Conservation (phyloP, 331 rosid species). For the Stylosanthes scabra region DNA sequence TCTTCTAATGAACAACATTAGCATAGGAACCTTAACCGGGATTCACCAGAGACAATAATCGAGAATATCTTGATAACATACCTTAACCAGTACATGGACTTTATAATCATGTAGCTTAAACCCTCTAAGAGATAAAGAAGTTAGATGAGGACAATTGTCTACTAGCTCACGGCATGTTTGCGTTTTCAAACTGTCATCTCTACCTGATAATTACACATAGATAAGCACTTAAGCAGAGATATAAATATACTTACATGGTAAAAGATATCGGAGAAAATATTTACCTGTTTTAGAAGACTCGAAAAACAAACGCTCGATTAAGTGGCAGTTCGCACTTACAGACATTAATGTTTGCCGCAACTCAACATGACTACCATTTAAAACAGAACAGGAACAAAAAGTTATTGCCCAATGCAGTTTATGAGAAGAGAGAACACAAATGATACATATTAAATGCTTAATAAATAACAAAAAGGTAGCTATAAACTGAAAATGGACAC, state of each 20-base stretch:
- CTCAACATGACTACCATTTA: slow-evolving; percentile 74
- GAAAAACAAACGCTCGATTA: slow-evolving; percentile 83
- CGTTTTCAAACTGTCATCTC: slow-evolving; percentile 92
- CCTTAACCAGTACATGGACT: slow-evolving; percentile 82
- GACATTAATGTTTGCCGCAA: slow-evolving; percentile 84
- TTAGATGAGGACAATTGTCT: slow-evolving; percentile 67
- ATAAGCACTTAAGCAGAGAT: slow-evolving; percentile 50
- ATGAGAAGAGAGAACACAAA: background rate
- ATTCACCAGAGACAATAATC: slow-evolving; percentile 9
- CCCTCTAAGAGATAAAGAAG: slow-evolving; percentile 81
- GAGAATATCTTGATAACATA: slow-evolving; percentile 36
- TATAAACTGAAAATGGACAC: background rate
- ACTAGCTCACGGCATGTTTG: slow-evolving; percentile 77
- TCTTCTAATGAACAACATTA: background rate
- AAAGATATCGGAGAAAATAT: slow-evolving; percentile 26
- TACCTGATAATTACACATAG: slow-evolving; percentile 60
- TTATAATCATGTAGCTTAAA: slow-evolving; percentile 84
- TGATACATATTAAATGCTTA: background rate
- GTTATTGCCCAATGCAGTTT: slow-evolving; percentile 11
- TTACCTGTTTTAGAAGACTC: slow-evolving; percentile 90
- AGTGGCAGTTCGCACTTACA: slow-evolving; percentile 71
- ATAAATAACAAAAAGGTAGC: background rate
- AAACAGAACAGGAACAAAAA: slow-evolving; percentile 13
- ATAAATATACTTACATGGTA: slow-evolving; percentile 7
- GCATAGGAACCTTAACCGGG: background rate